Evolutionary conservation across 345 rosid species (phyloP).

Genomic region (Murraya paniculata): DNA sequence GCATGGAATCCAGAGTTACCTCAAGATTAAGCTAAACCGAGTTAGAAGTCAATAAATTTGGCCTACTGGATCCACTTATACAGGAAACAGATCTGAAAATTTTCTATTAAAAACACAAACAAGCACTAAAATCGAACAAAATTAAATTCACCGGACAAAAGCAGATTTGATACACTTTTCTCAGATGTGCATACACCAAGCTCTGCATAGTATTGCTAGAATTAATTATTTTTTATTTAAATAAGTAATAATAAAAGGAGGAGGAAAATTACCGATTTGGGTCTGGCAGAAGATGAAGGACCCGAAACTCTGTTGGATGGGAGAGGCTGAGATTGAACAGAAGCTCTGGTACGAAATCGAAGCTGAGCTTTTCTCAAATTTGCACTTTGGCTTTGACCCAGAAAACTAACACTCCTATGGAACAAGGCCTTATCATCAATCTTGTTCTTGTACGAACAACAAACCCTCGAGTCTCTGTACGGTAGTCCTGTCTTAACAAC

Average conservation of each 20-base stretch:
- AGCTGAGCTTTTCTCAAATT: slow-evolving; percentile 30
- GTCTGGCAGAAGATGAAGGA: slow-evolving; percentile 22
- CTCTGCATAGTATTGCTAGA: neutral
- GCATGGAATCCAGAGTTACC: neutral
- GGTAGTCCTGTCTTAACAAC: neutral
- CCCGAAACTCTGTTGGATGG: slow-evolving; percentile 21
- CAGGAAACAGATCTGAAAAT: neutral
- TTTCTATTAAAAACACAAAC: neutral
- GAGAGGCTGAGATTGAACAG: slow-evolving; percentile 46
- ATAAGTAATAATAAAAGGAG: neutral
- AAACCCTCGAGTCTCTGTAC: slow-evolving; percentile 34
- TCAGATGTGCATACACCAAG: no score
- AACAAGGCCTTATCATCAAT: slow-evolving; percentile 8
- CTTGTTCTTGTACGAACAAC: slow-evolving; percentile 11
- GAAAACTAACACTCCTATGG: slow-evolving; percentile 35
- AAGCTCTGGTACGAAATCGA: slow-evolving; percentile 42
- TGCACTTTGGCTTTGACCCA: slow-evolving; percentile 16
- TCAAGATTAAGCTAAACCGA: neutral
- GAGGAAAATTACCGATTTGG: slow-evolving; percentile 45
- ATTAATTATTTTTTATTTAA: neutral
- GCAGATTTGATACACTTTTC: no score
- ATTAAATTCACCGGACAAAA: neutral
- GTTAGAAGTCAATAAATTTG: neutral
- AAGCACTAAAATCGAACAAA: neutral
- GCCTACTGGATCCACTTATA: neutral